Base-by-base conservation (phyloP, 352 stramenopile species). In the Phytophthora crassamura region DNA sequence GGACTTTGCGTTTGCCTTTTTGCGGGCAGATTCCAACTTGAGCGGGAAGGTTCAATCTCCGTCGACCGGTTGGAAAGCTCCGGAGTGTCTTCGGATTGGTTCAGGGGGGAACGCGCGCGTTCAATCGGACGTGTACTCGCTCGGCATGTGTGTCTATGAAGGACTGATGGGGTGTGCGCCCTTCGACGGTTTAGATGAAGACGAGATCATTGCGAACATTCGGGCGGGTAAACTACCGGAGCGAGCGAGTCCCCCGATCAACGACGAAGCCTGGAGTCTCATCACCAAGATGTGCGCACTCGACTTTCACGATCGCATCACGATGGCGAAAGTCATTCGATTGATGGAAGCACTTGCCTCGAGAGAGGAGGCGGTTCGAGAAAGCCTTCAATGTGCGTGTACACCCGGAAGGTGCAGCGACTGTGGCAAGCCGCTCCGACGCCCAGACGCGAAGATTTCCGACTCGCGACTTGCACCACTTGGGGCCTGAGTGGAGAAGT, bases 131-230 rank as follows among this genome's bases (percentile, higher is more conserved):
- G 39, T 45, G 5, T 45, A 45, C 16, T 45, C 39, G 14, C 59
- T 77, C 25, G 69, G 69, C 16, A 70, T 77, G 64, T 77, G 69
- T 33, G 10, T 77, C 16, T 71, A 62, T 34, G 69, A 77, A 39
- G 69, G 58, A 10, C 38, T 66, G 35, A 64, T 39, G 22, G 63
- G 54, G 28, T 18, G 14, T 14, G 12, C n/a, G 10, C 52, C 66
- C 22, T 69, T 53, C 52, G 33, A 4, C 10, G 39, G 22, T 18
- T 5, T 45, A 11, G 39, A 45, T 8, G 14, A 22, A 9, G 14
- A 22, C 14, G 39, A 22, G 14, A 16, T 16, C 10, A 18, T 45
- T 9, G n/a, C 16, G 7, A 25, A 45, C 11, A 18, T 22, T 18
- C 16, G 22, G 16, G 22, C 16, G 39, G 22, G 22, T 1, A 22